phyloP scores from a whole-genome alignment of 2,329 filamentous ascomycete genomes.

The Ophiostoma populinum region DNA sequence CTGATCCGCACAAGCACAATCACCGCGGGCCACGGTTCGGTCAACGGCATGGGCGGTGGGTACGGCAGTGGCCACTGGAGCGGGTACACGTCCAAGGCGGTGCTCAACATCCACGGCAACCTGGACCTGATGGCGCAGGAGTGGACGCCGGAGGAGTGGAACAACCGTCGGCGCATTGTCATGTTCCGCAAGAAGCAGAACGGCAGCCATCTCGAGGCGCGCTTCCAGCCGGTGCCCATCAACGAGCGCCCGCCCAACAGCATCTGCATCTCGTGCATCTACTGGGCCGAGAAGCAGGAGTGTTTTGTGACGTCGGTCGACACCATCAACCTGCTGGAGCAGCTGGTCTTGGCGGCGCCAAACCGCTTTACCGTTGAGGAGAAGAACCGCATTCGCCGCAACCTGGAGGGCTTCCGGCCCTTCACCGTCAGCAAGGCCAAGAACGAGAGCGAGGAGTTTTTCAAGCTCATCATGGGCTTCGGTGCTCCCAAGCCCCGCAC shows the following conservation, averaged over 20 bases:
- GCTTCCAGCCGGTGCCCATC: constrained; percentile 60
- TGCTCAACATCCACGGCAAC: constrained; percentile 71
- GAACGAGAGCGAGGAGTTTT: constrained; percentile 85
- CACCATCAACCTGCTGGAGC: constrained; percentile 87
- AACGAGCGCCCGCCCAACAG: constrained; percentile 68
- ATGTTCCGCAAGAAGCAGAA: constrained; percentile 71
- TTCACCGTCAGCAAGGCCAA: constrained; percentile 88
- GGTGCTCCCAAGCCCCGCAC: constrained; percentile 89
- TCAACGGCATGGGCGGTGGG: constrained; percentile 15
- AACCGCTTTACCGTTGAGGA: constrained; percentile 87
- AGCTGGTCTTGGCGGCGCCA: constrained; percentile 54
- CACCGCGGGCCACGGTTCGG: constrained; percentile 9
- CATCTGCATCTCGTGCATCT: constrained; percentile 94
- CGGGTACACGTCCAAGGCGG: constrained; percentile 68
- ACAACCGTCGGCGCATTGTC: constrained; percentile 66
- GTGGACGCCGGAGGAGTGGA: constrained; percentile 71
- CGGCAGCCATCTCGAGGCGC: constrained; percentile 65
- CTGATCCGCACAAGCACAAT: constrained; percentile 41
- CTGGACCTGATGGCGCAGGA: constrained; percentile 66
- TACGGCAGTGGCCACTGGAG: constrained; percentile 58
- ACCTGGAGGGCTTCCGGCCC: constrained; percentile 86
- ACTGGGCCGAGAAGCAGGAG: constrained; percentile 81
- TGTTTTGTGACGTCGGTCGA: constrained; percentile 94
- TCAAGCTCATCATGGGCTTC: constrained; percentile 98
- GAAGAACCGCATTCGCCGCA: constrained; percentile 93